A percentile compares a stretch with the other conserved stretches of the same genome.
Evolutionary conservation across 257 asterid genomes (phyloP).

Genomic region (Catharanthus roseus): DNA sequence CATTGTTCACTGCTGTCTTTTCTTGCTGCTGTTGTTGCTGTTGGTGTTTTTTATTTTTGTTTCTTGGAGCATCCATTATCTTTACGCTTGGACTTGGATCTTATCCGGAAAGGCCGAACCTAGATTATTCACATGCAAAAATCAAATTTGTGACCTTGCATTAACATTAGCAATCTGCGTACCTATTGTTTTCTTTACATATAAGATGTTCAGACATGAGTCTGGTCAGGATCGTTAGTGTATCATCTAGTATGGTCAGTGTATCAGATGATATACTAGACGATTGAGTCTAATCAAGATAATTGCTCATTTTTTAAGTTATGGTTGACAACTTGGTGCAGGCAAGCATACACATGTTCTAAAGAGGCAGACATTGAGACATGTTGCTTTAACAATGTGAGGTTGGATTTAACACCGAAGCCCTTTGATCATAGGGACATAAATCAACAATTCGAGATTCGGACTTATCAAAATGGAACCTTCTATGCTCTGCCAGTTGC

Average conservation of each 20-base stretch:
- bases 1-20: neutral
- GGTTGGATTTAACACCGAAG: constrained; percentile 29
- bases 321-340: constrained; percentile 8
- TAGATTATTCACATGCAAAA: too few relatives aligned
- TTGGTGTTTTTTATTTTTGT: too few relatives aligned
- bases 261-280: too few relatives aligned
- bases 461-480: constrained; percentile 45
- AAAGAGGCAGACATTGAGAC: constrained; percentile 39
- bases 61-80: too few relatives aligned
- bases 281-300: neutral
- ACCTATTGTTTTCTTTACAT: neutral
- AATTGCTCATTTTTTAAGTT: neutral
- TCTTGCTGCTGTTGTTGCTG: too few relatives aligned
- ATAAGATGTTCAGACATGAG: neutral
- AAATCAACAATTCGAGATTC: constrained; percentile 67
- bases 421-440: constrained; percentile 60
- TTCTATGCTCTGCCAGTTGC: constrained; percentile 66
- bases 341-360: constrained; percentile 61
- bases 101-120: too few relatives aligned
- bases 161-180: too few relatives aligned
- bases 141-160: too few relatives aligned
- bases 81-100: too few relatives aligned
- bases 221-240: too few relatives aligned
- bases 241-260: too few relatives aligned
- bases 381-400: constrained; percentile 45